These are phyloP conservation scores for Ustulina deusta DNA, from an alignment of 2,329 filamentous ascomycete species.

Conservation along the genomic window DNA sequence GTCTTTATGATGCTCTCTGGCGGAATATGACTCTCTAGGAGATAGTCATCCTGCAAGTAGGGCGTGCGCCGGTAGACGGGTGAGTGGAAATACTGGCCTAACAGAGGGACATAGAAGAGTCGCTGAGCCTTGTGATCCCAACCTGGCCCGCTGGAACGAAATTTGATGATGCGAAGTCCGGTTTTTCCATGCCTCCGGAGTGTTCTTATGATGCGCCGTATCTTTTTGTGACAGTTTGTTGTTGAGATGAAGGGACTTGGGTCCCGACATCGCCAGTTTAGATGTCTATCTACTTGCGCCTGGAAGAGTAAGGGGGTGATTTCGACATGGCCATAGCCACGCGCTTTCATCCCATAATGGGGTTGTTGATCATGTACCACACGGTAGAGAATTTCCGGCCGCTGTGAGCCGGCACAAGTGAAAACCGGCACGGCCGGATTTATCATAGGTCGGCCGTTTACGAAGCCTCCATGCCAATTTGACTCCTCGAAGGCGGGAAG, in stretches of 20 bases:
- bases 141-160: conserved; percentile 21
- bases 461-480: not conserved
- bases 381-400: conserved; percentile 9
- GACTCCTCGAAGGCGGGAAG: not conserved
- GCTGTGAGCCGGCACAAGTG: not conserved
- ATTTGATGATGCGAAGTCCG: conserved; percentile 25
- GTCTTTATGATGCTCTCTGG: conserved; percentile 13
- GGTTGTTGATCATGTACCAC: conserved; percentile 17
- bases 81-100: not conserved
- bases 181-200: not conserved
- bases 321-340: not conserved
- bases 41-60: not conserved
- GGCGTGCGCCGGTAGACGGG: fast-evolving
- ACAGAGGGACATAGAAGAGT: conserved; percentile 21
- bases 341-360: conserved; percentile 5
- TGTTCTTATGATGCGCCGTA: fast-evolving
- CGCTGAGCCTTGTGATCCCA: conserved; percentile 34
- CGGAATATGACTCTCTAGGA: conserved; percentile 29
- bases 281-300: not conserved
- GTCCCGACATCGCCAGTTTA: not conserved
- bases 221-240: not conserved
- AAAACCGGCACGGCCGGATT: not conserved
- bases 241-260: conserved; percentile 20
- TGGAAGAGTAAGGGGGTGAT: not conserved
- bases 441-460: not conserved